Conservation (phyloP, 331 rosid genomes). For the Rhamnella rubrinervis region DNA sequence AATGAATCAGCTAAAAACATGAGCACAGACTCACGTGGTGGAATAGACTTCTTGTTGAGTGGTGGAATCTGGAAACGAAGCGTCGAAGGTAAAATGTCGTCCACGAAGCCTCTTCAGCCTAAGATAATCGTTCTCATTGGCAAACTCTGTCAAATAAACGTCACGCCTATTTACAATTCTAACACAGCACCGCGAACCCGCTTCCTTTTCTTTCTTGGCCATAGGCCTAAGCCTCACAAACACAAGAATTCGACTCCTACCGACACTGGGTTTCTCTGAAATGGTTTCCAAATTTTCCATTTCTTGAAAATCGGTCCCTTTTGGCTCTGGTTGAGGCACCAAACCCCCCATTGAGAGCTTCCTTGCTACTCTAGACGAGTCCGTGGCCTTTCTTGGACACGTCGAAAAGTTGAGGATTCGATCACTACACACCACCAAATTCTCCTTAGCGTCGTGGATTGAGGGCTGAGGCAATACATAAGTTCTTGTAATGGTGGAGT, state of each 20-base stretch:
- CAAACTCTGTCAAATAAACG: constrained; percentile 71
- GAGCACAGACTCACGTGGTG: constrained; percentile 63
- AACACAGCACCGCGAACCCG: constrained; percentile 67
- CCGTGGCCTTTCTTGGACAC: constrained; percentile 42
- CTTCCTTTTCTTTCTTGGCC: constrained; percentile 74
- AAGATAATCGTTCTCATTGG: constrained; percentile 69
- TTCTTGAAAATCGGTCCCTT: constrained; percentile 34
- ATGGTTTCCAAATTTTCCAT: constrained; percentile 22
- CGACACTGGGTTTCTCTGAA: constrained; percentile 30
- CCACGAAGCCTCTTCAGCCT: constrained; percentile 82
- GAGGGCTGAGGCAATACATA: constrained; percentile 61
- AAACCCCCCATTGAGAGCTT: constrained; percentile 56
- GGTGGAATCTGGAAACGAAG: constrained; percentile 61
- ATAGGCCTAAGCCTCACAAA: constrained; percentile 84
- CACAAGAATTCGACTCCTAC: constrained; percentile 60
- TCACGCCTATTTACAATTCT: constrained; percentile 64
- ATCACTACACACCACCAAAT: constrained; percentile 36
- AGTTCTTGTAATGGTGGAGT: constrained; percentile 56
- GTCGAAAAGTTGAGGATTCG: constrained; percentile 63
- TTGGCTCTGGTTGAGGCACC: constrained; percentile 13
- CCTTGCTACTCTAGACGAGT: constrained; percentile 45
- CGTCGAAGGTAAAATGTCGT: constrained; percentile 68
- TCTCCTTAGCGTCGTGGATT: constrained; percentile 54
- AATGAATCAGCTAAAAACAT: background rate
- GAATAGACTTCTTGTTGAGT: constrained; percentile 73